Evolutionary conservation across 1,284 basidiomycete species (phyloP).

Genomic region (Schizophyllum commune): DNA sequence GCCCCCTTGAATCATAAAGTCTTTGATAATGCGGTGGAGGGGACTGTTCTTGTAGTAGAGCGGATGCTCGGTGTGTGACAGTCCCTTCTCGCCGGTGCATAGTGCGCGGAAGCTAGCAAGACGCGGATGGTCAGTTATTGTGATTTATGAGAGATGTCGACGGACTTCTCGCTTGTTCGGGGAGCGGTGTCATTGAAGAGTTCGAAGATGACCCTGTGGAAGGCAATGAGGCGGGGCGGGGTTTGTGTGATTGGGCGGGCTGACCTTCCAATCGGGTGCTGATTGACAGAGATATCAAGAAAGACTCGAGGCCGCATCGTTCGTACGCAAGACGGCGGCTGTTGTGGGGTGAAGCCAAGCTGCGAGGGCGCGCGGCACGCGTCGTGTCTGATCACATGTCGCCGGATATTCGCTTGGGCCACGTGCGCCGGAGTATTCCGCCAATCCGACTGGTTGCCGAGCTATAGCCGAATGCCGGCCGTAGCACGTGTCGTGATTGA

Average conservation of each 20-base stretch:
- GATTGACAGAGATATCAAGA: constrained; percentile 55
- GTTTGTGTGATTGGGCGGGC: constrained; percentile 11
- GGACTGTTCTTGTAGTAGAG: constrained; percentile 80
- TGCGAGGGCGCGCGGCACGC: background rate
- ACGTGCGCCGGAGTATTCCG: background rate
- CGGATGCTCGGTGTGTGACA: constrained; percentile 56
- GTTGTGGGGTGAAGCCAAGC: background rate
- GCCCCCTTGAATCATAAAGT: constrained; percentile 88
- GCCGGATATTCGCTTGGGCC: background rate
- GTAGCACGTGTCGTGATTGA: background rate
- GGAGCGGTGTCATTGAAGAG: constrained; percentile 72
- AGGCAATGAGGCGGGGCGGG: background rate
- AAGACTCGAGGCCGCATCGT: constrained; percentile 53
- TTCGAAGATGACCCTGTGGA: constrained; percentile 68
- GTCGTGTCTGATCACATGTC: background rate
- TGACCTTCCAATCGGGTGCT: constrained; percentile 52
- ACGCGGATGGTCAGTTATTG: constrained; percentile 1
- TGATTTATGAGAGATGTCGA: constrained; percentile 3
- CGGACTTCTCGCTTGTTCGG: constrained; percentile 82
- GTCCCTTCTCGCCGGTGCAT: constrained; percentile 82
- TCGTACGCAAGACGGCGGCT: background rate
- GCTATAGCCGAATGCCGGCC: background rate
- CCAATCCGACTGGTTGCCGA: constrained; percentile 2
- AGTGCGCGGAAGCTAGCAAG: constrained; percentile 71
- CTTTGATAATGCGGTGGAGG: constrained; percentile 73